phyloP scores from a whole-genome alignment of 495 filamentous ascomycete species.

The Amniculicola lignicola region DNA sequence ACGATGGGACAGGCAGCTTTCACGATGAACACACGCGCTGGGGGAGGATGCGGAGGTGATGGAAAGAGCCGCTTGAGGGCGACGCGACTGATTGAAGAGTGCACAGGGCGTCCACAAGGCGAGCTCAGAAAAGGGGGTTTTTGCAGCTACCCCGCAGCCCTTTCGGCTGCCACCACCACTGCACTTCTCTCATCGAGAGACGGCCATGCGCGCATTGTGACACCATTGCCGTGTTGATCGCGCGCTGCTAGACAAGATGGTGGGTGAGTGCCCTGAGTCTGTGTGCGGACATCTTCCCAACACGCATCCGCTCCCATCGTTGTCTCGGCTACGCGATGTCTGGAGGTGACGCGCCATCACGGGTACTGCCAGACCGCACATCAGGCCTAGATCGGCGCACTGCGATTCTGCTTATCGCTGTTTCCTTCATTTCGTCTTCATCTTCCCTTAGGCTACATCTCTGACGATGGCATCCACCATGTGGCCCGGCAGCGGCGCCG shows the following conservation, averaged over 20 bases:
- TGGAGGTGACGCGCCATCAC: not conserved
- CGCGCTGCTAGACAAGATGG: too few relatives aligned
- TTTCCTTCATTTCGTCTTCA: too few relatives aligned
- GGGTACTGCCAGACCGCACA: not conserved
- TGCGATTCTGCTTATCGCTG: too few relatives aligned
- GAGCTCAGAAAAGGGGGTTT: too few relatives aligned
- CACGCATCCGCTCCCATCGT: slow-evolving; percentile 10
- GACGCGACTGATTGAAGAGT: too few relatives aligned
- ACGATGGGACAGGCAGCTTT: slow-evolving; percentile 18
- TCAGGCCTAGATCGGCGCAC: not conserved
- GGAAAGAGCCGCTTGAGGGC: too few relatives aligned
- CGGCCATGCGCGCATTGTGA: too few relatives aligned
- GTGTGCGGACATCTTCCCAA: not conserved
- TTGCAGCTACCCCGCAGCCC: too few relatives aligned
- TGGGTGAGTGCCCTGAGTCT: not conserved
- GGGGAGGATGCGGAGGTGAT: slow-evolving; percentile 5
- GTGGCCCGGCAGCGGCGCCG: slow-evolving; percentile 31
- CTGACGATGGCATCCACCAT: slow-evolving; percentile 37
- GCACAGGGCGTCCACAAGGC: slow-evolving; percentile 34
- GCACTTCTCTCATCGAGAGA: too few relatives aligned
- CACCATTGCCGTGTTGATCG: too few relatives aligned
- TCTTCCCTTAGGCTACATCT: too few relatives aligned
- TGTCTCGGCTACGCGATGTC: slow-evolving; percentile 17
- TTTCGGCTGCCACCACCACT: too few relatives aligned
- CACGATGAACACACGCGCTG: slow-evolving; percentile 14